Base-by-base conservation (phyloP, 1,139 yeast genomes). In the Geotrichum fermentans region DNA sequence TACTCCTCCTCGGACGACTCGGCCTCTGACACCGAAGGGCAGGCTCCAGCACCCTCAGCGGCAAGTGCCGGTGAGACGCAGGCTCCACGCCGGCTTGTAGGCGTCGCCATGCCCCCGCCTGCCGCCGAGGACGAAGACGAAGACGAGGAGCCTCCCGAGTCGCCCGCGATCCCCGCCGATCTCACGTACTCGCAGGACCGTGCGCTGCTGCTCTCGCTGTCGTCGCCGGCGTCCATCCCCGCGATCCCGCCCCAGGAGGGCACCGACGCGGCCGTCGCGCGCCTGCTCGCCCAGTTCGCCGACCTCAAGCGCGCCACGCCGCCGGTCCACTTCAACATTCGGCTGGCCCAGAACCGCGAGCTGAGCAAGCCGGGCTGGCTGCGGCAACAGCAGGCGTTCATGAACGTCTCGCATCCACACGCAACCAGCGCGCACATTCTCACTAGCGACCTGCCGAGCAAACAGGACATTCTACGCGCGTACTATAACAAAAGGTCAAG, bases 271-370 rank as follows among this genome's bases (percentile, higher is more conserved):
- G 22, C 18, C 11, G 20, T 29, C 20, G 36, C 35, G 10, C 37
- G 17, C 7, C 30, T 37, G 24, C 35, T 37, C 8, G 37, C 42
- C 28, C 42, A 43, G 30, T 43, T 43, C 24, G 32, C 20, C 2
- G 24, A 14, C 8, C 47, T 37, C 22, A 37, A 43, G 20, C 29
- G 38, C 7, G 13, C 13, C 13, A 14, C 34, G 3, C 13, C 34
- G 21, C 40, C 40, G 3, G 38, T 43, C 18, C 47, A 43, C n/a
- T 43, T 43, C 16, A 43, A 43, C 29, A 16, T 26, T 17, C 30
- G 36, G 16, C 20, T 43, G 14, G 42, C 37, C 3, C 22, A 20
- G 4, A 43, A 30, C 21, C 20, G 20, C 13, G 38, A 43, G n/a
- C 30, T 43, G 5, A 17, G 30, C 21, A n/a, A 34, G 3, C 42